Evolutionary conservation across 192 early-diverging fungal genomes (phyloP), one percentile per base, ranked within the genome.

Genomic region (Rhizophagus prolifer): DNA sequence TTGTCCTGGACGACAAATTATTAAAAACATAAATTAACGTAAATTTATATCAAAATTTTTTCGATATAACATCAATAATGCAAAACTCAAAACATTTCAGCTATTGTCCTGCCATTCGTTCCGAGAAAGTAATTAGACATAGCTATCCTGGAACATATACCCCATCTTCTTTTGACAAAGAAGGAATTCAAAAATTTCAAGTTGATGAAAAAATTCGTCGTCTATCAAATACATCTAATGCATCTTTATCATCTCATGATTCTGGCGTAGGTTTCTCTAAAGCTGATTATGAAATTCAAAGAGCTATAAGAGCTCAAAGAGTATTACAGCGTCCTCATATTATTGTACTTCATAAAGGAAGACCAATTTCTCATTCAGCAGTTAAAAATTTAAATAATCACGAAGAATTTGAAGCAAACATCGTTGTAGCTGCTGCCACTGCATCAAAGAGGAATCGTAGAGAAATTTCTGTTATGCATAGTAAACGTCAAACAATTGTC

Each of bases 381-480:
- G 36, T 38, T 38, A 61, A 61, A 9, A 21, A 38, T 30, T 47
- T 47, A 1, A 14, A 70, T 36, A 70, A 70, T 50, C 9, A 50
- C 16, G 44, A 70, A 16, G 68, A 70, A 25, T 38, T 44, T 4
- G 68, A 70, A 13, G 38, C 44, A 47, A 44, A 70, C n/a, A 9
- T 70, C 9, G 26, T 70, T 4, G 9, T 70, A 47, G 25, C 28
- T 4, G 68, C 68, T 19, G 68, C 68, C 4, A 70, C 34, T 12
- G 68, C 68, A 28, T 70, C 68, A 44, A 70, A 70, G 50, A 47
- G n/a, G 41, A 38, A 70, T n/a, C n/a, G 68, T 25, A 25, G 68
- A 70, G 68, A 70, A 47, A 70, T 70, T 23, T 38, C 68, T 14
- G 68, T 70, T 26, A 70, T 70, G 68, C 68, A 70, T 16, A n/a